phyloP scores from a whole-genome alignment of 2,329 filamentous ascomycete species.

The Microdochium paspali region DNA sequence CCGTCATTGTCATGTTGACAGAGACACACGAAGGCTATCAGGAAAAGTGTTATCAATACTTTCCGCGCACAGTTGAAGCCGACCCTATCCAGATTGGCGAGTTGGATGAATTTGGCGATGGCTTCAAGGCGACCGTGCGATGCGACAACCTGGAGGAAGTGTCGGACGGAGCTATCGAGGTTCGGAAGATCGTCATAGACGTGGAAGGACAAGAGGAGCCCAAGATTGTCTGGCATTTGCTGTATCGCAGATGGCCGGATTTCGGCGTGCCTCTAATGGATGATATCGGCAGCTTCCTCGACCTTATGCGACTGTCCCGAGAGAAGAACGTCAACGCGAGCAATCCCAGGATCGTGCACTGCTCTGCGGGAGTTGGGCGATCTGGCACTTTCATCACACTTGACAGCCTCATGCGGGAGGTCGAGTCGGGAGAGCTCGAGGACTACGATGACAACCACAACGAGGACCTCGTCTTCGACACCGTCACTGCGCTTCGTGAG shows the following conservation, averaged over 20 bases:
- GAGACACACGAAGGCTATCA: conserved; percentile 69
- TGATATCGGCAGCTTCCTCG: conserved; percentile 58
- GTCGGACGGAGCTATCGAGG: conserved; percentile 51
- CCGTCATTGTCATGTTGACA: conserved; percentile 90
- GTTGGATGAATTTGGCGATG: conserved; percentile 53
- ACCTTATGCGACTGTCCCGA: conserved; percentile 59
- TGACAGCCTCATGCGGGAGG: conserved; percentile 80
- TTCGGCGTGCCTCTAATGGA: conserved; percentile 69
- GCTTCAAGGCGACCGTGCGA: conserved; percentile 58
- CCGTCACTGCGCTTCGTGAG: conserved; percentile 71
- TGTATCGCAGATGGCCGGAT: conserved; percentile 86
- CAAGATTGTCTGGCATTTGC: conserved; percentile 62
- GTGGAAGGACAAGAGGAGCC: conserved; percentile 33
- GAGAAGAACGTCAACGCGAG: conserved; percentile 41
- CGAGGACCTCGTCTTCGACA: conserved; percentile 63
- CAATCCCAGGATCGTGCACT: conserved; percentile 76
- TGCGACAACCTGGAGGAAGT: conserved; percentile 54
- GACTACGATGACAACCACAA: conserved; percentile 23
- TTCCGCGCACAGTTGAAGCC: conserved; percentile 50
- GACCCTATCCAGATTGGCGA: conserved; percentile 50
- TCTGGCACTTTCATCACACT: conserved; percentile 94
- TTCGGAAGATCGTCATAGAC: conserved; percentile 61
- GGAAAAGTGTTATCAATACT: conserved; percentile 88
- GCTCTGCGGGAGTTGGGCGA: conserved; percentile 86
- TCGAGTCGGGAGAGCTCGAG: conserved; percentile 63